Evolutionary conservation across 805 yeast species (phyloP), one percentile per base, ranked within the genome.

Genomic region (Saturnispora ahearnii): DNA sequence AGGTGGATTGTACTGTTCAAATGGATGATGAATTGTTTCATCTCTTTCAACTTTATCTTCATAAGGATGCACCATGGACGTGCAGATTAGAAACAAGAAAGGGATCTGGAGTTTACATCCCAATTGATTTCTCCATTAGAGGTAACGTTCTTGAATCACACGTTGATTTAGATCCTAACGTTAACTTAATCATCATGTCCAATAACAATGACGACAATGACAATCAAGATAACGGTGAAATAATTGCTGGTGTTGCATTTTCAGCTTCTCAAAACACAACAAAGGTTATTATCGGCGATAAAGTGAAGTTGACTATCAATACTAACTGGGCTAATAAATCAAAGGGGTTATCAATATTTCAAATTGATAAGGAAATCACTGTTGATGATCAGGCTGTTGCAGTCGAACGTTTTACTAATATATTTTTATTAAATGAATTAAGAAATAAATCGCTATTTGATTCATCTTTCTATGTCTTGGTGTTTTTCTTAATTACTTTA

Each of bases 21-120:
- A 72, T 85, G 45, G 71, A 76, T 12, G 91, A 85, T 62, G 83
- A 81, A 55, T 58, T 79, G 38, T 85, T 76, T 60, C 93, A 85
- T 59, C 62, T 84, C 51, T 82, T 85, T 63, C 91, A 85, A 66
- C 68, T 84, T 44, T 84, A 84, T 61, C 68, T 85, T 41, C 93
- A 85, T 62, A 84, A 84, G 60, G 93, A 85, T 61, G 80, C 76
- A 8, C 93, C 93, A 29, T 78, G 81, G 60, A 74, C 84, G 44
- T 85, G 93, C 62, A 69, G 83, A 49, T 56, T 82, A 9, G 84
- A 85, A 3, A 62, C 78, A 51, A 66, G 74, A 18, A 67, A 67
- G 34, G 66, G 69, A 49, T 66, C 70, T 40, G 68, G 73, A 33
- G 76, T 77, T 7, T 67, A 60, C 33, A 66, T 83, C 11, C 90